Conservation (phyloP, 2,329 filamentous ascomycete genomes). For the Thermoascus crustaceus region DNA sequence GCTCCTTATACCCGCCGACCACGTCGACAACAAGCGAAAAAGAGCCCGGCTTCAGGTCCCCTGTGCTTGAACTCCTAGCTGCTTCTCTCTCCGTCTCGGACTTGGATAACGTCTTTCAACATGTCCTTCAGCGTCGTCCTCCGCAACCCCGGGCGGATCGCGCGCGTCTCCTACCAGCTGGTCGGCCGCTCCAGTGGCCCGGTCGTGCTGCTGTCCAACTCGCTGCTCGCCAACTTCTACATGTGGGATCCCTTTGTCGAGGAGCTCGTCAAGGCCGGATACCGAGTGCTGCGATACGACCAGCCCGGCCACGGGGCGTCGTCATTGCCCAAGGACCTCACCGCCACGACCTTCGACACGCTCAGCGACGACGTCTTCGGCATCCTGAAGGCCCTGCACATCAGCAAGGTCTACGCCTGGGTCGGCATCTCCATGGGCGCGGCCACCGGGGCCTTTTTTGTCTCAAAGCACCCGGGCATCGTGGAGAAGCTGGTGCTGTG, state of each 20-base stretch:
- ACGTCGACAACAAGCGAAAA: too few species aligned
- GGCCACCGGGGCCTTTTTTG: conserved; percentile 34
- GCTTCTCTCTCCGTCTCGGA: too few species aligned
- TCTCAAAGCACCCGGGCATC: conserved; percentile 30
- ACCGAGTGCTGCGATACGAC: conserved; percentile 38
- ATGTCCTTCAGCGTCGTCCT: conserved; percentile 5
- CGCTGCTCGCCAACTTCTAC: conserved; percentile 29
- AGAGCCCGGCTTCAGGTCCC: too few species aligned
- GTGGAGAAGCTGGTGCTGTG: conserved; percentile 33
- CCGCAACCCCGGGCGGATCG: conserved; percentile 7
- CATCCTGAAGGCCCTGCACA: conserved; percentile 25
- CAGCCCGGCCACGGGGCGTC: conserved; percentile 39
- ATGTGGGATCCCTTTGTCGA: conserved; percentile 34
- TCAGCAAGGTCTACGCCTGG: conserved; percentile 26
- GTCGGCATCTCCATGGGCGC: conserved; percentile 42
- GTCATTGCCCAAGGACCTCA: conserved; percentile 18
- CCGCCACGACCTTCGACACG: conserved; percentile 32
- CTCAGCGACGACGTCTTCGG: conserved; percentile 32
- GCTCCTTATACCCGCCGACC: too few species aligned
- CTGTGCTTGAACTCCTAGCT: too few species aligned
- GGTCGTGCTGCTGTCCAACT: conserved; percentile 34
- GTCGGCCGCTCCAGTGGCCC: conserved; percentile 16
- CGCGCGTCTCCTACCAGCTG: conserved; percentile 8
- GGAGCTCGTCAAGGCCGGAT: conserved; percentile 27
- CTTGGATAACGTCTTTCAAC: too few species aligned